Evolutionary conservation across 495 filamentous ascomycete genomes (phyloP).

Genomic region (Penicillium samsonianum): DNA sequence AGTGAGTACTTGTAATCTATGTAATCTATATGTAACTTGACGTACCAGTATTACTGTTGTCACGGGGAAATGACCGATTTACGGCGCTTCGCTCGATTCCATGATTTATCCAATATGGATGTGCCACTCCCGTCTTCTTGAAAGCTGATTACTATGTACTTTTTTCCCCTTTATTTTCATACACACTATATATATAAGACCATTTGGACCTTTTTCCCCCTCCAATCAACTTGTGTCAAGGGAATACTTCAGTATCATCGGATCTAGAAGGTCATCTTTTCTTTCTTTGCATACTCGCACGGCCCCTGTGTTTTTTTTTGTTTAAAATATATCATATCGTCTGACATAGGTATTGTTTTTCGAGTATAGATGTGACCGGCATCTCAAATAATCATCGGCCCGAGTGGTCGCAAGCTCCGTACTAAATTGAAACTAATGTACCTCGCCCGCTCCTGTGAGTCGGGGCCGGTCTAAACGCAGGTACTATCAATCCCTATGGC

Average conservation of each 20-base stretch:
- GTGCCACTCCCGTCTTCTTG: slow-evolving; percentile 4
- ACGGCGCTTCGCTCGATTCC: slow-evolving; percentile 18
- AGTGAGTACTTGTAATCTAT: background rate
- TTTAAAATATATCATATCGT: background rate
- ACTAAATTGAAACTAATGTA: slow-evolving; percentile 12
- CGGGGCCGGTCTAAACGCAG: slow-evolving; percentile 14
- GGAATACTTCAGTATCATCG: background rate
- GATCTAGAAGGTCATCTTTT: background rate
- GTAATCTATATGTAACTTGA: slow-evolving; percentile 1
- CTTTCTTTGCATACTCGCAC: slow-evolving; percentile 7
- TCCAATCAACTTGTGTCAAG: background rate
- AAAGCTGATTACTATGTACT: background rate
- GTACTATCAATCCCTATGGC: slow-evolving; percentile 8
- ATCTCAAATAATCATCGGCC: slow-evolving; percentile 12
- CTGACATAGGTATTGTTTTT: slow-evolving; percentile 1
- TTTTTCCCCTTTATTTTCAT: background rate
- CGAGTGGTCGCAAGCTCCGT: slow-evolving; percentile 6
- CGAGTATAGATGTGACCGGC: background rate
- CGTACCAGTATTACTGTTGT: slow-evolving; percentile 12
- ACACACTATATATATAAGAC: background rate
- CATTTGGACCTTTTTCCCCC: background rate
- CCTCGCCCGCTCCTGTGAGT: background rate
- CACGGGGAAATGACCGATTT: slow-evolving; percentile 15
- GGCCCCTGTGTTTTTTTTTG: background rate
- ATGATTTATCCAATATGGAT: background rate